Percentiles rank a stretch among this genome's conserved stretches.
These are phyloP conservation scores for Chiua virens DNA, from an alignment of 768 basidiomycete species.

Conservation along the genomic window DNA sequence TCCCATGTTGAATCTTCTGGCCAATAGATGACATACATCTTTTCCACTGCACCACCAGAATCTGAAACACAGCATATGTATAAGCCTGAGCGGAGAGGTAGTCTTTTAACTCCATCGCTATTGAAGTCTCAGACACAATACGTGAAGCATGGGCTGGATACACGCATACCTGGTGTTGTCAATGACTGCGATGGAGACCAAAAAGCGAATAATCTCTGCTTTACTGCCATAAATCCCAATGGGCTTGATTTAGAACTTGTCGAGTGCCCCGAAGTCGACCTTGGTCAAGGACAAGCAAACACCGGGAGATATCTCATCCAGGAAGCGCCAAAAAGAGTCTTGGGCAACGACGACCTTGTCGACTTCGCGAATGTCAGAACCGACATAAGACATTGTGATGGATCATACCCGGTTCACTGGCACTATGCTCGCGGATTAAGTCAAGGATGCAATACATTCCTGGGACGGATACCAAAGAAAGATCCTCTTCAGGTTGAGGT, in stretches of 20 bases:
- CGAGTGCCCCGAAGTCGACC: slow-evolving; percentile 56
- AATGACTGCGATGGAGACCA: slow-evolving; percentile 39
- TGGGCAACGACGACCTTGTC: slow-evolving; percentile 65
- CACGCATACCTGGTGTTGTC: slow-evolving; percentile 40
- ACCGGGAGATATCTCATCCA: slow-evolving; percentile 49
- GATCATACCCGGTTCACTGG: slow-evolving; percentile 49
- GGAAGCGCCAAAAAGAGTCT: slow-evolving; percentile 46
- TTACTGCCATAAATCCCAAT: slow-evolving; percentile 59
- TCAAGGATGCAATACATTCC: slow-evolving; percentile 56
- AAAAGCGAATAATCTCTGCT: slow-evolving; percentile 46
- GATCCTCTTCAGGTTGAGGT: slow-evolving; percentile 15
- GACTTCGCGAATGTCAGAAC: slow-evolving; percentile 36
- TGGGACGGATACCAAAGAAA: slow-evolving; percentile 31
- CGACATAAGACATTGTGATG: neutral
- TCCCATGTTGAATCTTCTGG: slow-evolving; percentile 61
- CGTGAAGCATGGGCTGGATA: too few species aligned
- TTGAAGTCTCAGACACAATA: too few species aligned
- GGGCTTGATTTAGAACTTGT: slow-evolving; percentile 44
- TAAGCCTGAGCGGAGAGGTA: slow-evolving; percentile 48
- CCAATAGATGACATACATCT: slow-evolving; percentile 58
- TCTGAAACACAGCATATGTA: slow-evolving; percentile 38
- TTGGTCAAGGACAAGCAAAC: slow-evolving; percentile 55
- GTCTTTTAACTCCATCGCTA: neutral
- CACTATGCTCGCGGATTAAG: slow-evolving; percentile 50
- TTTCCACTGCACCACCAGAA: slow-evolving; percentile 7